Percentiles rank a stretch among this genome's conserved stretches.
phyloP scores from a whole-genome alignment of 768 basidiomycete species.

The Fistulinella prunicolor region DNA sequence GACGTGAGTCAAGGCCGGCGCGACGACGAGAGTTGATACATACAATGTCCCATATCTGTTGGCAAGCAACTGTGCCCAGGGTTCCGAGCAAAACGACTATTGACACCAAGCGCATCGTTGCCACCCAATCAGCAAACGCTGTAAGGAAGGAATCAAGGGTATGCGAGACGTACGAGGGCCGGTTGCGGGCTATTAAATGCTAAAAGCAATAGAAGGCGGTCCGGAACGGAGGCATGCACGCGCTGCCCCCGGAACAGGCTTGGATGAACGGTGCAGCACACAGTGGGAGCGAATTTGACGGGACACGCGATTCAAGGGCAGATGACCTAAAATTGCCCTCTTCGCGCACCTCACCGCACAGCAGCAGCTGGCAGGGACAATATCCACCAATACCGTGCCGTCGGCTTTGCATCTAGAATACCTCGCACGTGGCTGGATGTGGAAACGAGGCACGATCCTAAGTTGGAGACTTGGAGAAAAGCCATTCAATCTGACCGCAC shows the following conservation, averaged over 20 bases:
- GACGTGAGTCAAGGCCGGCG: neutral
- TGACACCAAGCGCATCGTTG: constrained; percentile 18
- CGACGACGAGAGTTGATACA: constrained; percentile 15
- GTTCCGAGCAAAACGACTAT: constrained; percentile 15
- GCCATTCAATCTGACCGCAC: no score
- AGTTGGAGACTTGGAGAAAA: no score
- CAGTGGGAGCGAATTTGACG: neutral
- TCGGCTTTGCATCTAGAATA: no score
- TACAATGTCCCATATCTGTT: constrained; percentile 56
- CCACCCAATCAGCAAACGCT: neutral
- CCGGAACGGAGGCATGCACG: constrained; percentile 4
- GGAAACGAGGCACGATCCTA: no score
- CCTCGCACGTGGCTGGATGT: no score
- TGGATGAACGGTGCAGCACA: neutral
- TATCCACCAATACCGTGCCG: no score
- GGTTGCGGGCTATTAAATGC: constrained; percentile 19
- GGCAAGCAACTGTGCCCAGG: constrained; percentile 33
- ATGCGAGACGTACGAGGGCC: constrained; percentile 2
- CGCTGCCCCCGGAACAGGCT: neutral
- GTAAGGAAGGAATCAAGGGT: constrained; percentile 1
- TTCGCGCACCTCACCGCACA: constrained; percentile 1
- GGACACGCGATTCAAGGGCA: no score
- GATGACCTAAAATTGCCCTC: neutral
- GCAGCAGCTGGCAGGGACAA: neutral
- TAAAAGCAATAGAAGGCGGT: constrained; percentile 1